phyloP scores from a whole-genome alignment of 2,329 filamentous ascomycete species.

The Fusarium sp. region DNA sequence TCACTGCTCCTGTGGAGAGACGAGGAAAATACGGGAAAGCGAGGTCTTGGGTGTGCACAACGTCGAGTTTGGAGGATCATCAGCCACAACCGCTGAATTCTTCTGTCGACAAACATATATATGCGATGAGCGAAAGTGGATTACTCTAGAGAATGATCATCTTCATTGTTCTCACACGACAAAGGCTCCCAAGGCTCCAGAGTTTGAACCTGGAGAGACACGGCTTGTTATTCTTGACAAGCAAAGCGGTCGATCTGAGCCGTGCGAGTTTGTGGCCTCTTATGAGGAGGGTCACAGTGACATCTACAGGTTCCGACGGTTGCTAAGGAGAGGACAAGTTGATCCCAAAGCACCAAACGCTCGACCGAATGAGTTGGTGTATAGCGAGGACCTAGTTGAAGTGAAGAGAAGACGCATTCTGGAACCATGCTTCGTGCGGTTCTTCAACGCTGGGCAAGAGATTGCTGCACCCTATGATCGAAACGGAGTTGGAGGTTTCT shows the following conservation, averaged over 20 bases:
- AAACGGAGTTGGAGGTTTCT: constrained; percentile 70
- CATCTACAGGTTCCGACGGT: constrained; percentile 55
- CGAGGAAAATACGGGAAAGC: constrained; percentile 56
- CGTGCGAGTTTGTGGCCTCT: constrained; percentile 62
- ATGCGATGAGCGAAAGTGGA: constrained; percentile 66
- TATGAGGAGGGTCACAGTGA: constrained; percentile 28
- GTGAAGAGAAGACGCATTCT: constrained; percentile 55
- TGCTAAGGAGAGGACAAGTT: constrained; percentile 59
- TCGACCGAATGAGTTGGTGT: constrained; percentile 66
- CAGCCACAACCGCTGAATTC: constrained; percentile 58
- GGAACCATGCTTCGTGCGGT: constrained; percentile 66
- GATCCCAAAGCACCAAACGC: constrained; percentile 46
- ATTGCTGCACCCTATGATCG: constrained; percentile 71
- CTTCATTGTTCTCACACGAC: constrained; percentile 58
- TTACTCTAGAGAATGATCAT: constrained; percentile 63
- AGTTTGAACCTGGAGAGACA: constrained; percentile 64
- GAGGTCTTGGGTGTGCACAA: constrained; percentile 65
- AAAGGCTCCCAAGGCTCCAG: constrained; percentile 21
- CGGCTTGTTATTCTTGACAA: constrained; percentile 56
- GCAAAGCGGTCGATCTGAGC: constrained; percentile 58
- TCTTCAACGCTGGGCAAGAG: constrained; percentile 54
- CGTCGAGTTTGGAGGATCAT: constrained; percentile 64
- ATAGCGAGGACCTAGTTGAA: constrained; percentile 56
- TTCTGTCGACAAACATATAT: constrained; percentile 77
- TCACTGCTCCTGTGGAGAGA: constrained; percentile 72